Evolutionary conservation across 208 protist genomes (phyloP), one percentile per base, ranked within the genome.

Genomic region (Leishmania tarentolae): DNA sequence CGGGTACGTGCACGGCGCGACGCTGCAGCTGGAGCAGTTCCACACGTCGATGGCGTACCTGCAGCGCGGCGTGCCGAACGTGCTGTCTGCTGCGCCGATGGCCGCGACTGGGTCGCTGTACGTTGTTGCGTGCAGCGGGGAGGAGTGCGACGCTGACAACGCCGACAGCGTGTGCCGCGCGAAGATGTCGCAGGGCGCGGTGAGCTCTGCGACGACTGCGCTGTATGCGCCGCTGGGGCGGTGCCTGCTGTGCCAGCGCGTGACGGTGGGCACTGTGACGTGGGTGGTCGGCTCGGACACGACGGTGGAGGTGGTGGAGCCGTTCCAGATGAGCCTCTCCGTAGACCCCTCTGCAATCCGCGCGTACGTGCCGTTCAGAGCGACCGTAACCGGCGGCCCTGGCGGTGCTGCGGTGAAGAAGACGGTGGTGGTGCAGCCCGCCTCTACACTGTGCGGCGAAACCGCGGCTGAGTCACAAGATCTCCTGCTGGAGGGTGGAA

Each of bases 241-340:
- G 9, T 94, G 92, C 81, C 50, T 88, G 42, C 50, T 94, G 53
- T 94, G 91, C 76, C 89, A 94, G 78, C 65, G 89, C 56, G 82
- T 78, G 5, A 11, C 0, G 15, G 0, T 37, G 31, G 46, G 57
- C 21, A 83, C 76, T 0, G 35, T 56, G 31, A 47, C 73, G 31
- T 82, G 74, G 1, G 73, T 88, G 17, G 85, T 86, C 2, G 89
- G 83, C 28, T 75, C 89, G 35, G 77, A 81, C 57, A 86, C 73
- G 52, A 87, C 86, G 40, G 70, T 94, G 59, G 53, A 61, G 40
- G 91, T 91, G 42, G 74, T 93, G 17, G 70, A 81, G 13, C 82
- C 83, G 24, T 90, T 89, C 71, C 35, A 65, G 24, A 77, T 89
- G 76, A 87, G 82, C 4, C 82, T 85, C 19, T 61, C 76, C 17